phyloP scores from a whole-genome alignment of 116 monocot genomes.

The Cymodocea nodosa region DNA sequence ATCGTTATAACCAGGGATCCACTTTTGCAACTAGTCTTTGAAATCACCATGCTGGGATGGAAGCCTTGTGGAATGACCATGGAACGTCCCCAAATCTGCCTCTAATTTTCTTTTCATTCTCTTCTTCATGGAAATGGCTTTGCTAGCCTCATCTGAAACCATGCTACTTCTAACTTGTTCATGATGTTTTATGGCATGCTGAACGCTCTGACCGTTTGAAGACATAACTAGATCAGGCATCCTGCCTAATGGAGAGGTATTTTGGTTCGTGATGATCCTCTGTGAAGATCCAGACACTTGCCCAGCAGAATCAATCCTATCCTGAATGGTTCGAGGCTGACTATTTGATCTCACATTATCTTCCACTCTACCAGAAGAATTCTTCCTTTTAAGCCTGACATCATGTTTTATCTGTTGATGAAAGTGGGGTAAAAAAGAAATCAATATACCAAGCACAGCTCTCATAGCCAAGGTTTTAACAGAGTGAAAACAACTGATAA shows the following conservation, averaged over 20 bases:
- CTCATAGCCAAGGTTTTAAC: not conserved
- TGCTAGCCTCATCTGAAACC: conserved; percentile 22
- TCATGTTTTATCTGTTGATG: conserved; percentile 36
- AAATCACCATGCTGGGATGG: conserved; percentile 3
- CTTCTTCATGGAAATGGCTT: conserved; percentile 26
- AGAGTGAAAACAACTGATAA: no score
- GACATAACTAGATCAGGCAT: conserved; percentile 12
- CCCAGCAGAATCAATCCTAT: conserved; percentile 15
- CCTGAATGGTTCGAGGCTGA: conserved; percentile 19
- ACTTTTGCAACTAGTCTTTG: conserved; percentile 5
- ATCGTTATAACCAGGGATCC: not conserved
- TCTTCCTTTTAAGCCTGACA: conserved; percentile 71
- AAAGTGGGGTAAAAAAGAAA: not conserved
- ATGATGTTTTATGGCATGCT: conserved; percentile 16
- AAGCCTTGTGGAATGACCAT: not conserved
- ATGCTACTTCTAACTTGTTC: conserved; percentile 22
- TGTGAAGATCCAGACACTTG: conserved; percentile 13
- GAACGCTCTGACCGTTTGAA: conserved; percentile 19
- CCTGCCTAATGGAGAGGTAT: conserved; percentile 13
- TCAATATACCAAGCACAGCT: not conserved
- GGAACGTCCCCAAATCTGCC: conserved; percentile 25
- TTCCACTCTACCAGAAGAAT: conserved; percentile 14
- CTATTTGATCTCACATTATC: conserved; percentile 13
- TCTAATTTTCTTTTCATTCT: conserved; percentile 69
- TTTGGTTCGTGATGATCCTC: conserved; percentile 15